Evolutionary conservation across 1,284 basidiomycete species (phyloP).

Genomic region (Heterobasidion parviporum): DNA sequence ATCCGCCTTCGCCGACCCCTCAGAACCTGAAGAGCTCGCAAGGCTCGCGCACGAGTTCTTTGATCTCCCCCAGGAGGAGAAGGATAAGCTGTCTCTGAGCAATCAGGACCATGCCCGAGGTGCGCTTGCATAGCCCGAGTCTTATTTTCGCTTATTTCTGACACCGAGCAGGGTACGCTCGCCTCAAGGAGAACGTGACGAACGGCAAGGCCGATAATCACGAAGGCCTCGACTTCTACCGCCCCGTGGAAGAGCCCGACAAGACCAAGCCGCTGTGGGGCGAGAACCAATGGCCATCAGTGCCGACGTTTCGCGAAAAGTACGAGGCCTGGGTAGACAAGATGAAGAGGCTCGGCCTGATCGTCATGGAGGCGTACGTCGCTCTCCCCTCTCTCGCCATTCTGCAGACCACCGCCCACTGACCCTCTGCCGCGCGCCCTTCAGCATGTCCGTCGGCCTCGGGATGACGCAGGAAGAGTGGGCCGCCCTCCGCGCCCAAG

Average conservation of each 20-base stretch:
- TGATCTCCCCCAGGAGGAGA: slow-evolving; percentile 57
- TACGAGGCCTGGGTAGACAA: slow-evolving; percentile 71
- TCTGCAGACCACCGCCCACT: not conserved
- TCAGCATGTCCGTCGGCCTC: slow-evolving; percentile 72
- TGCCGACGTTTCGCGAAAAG: slow-evolving; percentile 49
- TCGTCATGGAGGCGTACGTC: slow-evolving; percentile 75
- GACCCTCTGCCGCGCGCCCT: not conserved
- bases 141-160: not conserved
- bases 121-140: slow-evolving; percentile 20
- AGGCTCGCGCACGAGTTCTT: slow-evolving; percentile 69
- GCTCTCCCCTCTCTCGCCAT: not conserved
- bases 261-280: slow-evolving; percentile 68
- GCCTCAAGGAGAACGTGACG: slow-evolving; percentile 76
- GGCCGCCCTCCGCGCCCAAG: slow-evolving; percentile 50
- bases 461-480: slow-evolving; percentile 68
- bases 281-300: slow-evolving; percentile 74
- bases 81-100: slow-evolving; percentile 57
- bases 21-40: slow-evolving; percentile 60
- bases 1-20: slow-evolving; percentile 41
- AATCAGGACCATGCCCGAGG: slow-evolving; percentile 71
- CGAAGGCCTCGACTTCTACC: slow-evolving; percentile 79
- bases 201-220: slow-evolving; percentile 80
- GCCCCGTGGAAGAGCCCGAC: slow-evolving; percentile 60
- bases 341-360: slow-evolving; percentile 72
- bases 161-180: slow-evolving; percentile 47